Base-by-base conservation (phyloP, 495 filamentous ascomycete genomes). In the Aspergillus heteromorphus region DNA sequence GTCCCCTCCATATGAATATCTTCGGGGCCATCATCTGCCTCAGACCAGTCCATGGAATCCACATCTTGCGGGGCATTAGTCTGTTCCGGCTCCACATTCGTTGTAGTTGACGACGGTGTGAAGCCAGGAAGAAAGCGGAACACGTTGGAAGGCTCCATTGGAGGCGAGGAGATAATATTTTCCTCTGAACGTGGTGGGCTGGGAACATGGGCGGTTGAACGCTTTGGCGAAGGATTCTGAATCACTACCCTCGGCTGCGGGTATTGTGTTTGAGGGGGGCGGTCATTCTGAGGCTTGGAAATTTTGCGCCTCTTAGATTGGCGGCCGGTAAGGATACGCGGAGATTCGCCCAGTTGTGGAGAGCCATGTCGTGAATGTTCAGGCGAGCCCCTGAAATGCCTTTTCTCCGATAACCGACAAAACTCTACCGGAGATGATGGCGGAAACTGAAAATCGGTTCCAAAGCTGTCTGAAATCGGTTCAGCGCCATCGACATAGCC, bases 81-180 rank as follows among this genome's bases (percentile, higher is more conserved):
- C 5, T 56, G 21, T 23, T 64, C 66, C 13, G 67, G 65, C 7
- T 65, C 66, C 16, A 63, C 64, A 11, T 42, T 56, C n/a, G 62
- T 65, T 17, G 69, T 68, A 43, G 63, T 66, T 25, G 67, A 50
- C 14, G 69, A 66, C 23, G 75, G 69, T 8, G 67, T 68, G 31
- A 73, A 67, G 5, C 63, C 74, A 6, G 53, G 64, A 27, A 75
- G 75, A 48, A 73, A 72, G 9, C 64, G 72, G 40, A 79, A 75
- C n/a, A 50, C 65, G 9, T 55, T 62, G 43, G 59, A 53, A 21
- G 57, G 51, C 17, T 56, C 57, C 34, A 45, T 42, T 10, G 51
- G 61, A 20, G 64, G 58, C 7, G 11, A 40, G 1, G 72, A 67
- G 6, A 65, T 69, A 1, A 59, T 53, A 58, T 66, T 67, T 16